Conservation (phyloP, 768 basidiomycete species). For the Erythrobasidium yunnanense region DNA sequence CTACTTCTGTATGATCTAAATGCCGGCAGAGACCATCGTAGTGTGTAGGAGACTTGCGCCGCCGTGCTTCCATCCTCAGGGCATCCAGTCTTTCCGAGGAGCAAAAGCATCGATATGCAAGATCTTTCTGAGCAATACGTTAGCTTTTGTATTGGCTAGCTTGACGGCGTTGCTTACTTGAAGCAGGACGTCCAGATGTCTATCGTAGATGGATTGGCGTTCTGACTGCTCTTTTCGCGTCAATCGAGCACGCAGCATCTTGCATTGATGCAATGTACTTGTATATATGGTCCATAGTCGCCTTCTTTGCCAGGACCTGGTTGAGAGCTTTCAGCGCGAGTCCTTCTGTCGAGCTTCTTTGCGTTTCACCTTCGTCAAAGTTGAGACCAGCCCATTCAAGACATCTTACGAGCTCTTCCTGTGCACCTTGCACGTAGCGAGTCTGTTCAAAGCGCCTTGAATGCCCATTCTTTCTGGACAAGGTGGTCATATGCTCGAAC, state of each 20-base stretch:
- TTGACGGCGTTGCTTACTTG: no score
- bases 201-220: constrained; percentile 69
- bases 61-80: constrained; percentile 59
- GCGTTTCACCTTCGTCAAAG: constrained; percentile 69
- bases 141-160: constrained; percentile 33
- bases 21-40: constrained; percentile 85
- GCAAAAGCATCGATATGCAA: constrained; percentile 94
- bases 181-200: constrained; percentile 61
- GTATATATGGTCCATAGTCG: constrained; percentile 72
- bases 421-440: constrained; percentile 68
- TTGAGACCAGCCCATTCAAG: constrained; percentile 83
- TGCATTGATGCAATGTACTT: constrained; percentile 47
- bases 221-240: constrained; percentile 52
- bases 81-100: constrained; percentile 57
- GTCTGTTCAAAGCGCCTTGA: constrained; percentile 53
- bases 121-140: constrained; percentile 52
- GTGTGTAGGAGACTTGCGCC: constrained; percentile 60
- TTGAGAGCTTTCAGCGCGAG: not conserved
- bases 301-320: constrained; percentile 68
- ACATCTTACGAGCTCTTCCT: constrained; percentile 64
- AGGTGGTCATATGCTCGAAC: constrained; percentile 38
- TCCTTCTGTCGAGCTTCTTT: not conserved
- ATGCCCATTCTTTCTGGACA: no score
- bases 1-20: constrained; percentile 74
- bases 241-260: no score